Conservation (phyloP, 2,329 filamentous ascomycete genomes). For the Claviceps capensis region DNA sequence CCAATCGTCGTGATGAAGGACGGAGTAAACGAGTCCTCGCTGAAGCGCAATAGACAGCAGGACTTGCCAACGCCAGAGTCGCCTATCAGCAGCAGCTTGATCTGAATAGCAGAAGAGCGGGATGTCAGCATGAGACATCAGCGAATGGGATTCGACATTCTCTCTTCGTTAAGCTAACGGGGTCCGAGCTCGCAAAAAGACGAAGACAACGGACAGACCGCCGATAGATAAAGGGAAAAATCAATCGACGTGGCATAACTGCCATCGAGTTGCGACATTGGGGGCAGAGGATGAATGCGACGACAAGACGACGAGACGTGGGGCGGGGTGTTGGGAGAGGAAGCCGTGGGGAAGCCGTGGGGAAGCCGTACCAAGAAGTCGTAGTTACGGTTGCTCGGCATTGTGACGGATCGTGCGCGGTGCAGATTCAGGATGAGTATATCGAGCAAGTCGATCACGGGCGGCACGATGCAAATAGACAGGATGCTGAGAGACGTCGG, state of each 20-base stretch:
- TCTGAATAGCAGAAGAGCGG: constrained; percentile 36
- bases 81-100: constrained; percentile 92
- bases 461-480: not conserved
- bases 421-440: constrained; percentile 1
- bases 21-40: constrained; percentile 92
- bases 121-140: constrained; percentile 2
- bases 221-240: not conserved
- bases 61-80: constrained; percentile 96
- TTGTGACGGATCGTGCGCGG: constrained; percentile 30
- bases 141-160: not conserved
- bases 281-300: not conserved
- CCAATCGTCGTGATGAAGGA: constrained; percentile 99
- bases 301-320: not conserved
- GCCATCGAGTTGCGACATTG: not conserved
- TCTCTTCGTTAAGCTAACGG: not conserved
- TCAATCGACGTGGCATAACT: not conserved
- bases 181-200: not conserved
- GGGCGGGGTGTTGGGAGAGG: constrained; percentile 8
- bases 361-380: constrained; percentile 73
- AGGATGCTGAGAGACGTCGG: not conserved
- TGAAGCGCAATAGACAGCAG: constrained; percentile 91
- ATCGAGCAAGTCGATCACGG: not conserved
- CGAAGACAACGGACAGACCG: not conserved
- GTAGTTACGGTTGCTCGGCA: constrained; percentile 98
- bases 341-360: constrained; percentile 23